Percentiles rank a stretch among this genome's conserved stretches.
These are phyloP conservation scores for Harringtonia aguacate DNA, from an alignment of 2,329 filamentous ascomycete genomes.

Conservation along the genomic window DNA sequence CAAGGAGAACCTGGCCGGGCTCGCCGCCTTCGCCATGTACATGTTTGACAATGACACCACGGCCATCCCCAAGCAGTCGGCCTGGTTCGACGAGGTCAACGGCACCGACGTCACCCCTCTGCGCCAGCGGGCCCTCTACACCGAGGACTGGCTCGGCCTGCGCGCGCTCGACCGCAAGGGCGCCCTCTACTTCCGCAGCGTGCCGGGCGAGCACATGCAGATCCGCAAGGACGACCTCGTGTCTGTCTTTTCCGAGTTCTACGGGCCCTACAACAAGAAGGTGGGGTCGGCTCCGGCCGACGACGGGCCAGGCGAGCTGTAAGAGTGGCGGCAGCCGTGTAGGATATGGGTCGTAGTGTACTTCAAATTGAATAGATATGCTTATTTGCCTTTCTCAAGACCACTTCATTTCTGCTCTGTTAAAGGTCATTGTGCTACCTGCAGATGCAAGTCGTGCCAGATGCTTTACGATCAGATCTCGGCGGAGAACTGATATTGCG, in stretches of 20 bases:
- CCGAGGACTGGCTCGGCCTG: slow-evolving; percentile 89
- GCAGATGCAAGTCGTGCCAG: too few relatives aligned
- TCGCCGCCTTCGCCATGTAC: slow-evolving; percentile 81
- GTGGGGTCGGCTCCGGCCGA: slow-evolving; percentile 16
- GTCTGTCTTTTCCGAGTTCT: slow-evolving; percentile 55
- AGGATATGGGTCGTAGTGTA: too few relatives aligned
- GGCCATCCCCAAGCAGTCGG: slow-evolving; percentile 79
- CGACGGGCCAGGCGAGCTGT: slow-evolving; percentile 1
- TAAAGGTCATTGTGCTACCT: too few relatives aligned
- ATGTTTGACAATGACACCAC: slow-evolving; percentile 80
- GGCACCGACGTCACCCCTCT: slow-evolving; percentile 56
- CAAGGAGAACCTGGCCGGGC: slow-evolving; percentile 51
- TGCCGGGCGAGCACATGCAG: slow-evolving; percentile 75
- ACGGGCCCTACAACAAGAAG: slow-evolving; percentile 39
- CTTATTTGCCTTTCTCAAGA: too few relatives aligned
- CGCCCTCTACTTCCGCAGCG: slow-evolving; percentile 62
- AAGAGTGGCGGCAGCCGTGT: too few relatives aligned
- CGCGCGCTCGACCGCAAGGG: slow-evolving; percentile 68
- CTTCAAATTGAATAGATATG: background rate
- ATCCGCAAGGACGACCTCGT: slow-evolving; percentile 56
- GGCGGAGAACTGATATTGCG: too few relatives aligned
- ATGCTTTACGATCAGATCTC: too few relatives aligned
- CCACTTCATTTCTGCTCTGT: background rate
- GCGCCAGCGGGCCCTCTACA: slow-evolving; percentile 62
- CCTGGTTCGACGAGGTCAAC: slow-evolving; percentile 86